phyloP scores from a whole-genome alignment of 495 filamentous ascomycete genomes.

The Tetracladium marchalianum region DNA sequence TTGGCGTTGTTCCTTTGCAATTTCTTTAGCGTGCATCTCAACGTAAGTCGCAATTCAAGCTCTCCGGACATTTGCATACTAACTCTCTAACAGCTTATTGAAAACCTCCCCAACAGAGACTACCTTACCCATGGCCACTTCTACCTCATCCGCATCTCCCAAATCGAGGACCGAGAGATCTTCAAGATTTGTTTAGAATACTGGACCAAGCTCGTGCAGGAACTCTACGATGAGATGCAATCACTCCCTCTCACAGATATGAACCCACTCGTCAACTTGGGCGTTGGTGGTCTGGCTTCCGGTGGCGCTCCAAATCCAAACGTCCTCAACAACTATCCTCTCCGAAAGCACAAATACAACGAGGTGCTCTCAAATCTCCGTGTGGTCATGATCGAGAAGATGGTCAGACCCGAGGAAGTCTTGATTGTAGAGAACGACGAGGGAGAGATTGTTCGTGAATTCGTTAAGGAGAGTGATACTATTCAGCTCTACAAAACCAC shows the following conservation, averaged over 20 bases:
- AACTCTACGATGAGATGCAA: conserved; percentile 99
- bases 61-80: conserved; percentile 9
- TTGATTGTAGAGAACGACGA: conserved; percentile 98
- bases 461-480: conserved; percentile 98
- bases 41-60: conserved; percentile 42
- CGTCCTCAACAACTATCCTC: conserved; percentile 72
- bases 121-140: conserved; percentile 93
- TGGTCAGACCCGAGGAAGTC: conserved; percentile 98
- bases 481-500: conserved; percentile 99
- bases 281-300: conserved; percentile 57
- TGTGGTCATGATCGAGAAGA: conserved; percentile 98
- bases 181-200: conserved; percentile 99
- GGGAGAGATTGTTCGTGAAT: conserved; percentile 96
- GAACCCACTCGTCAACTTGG: conserved; percentile 75
- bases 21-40: conserved; percentile 87
- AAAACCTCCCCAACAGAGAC: conserved; percentile 89
- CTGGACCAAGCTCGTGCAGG: conserved; percentile 97
- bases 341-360: conserved; percentile 95
- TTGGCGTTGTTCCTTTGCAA: conserved; percentile 91
- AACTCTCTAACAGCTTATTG: conserved; percentile 58
- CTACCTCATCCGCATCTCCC: conserved; percentile 94
- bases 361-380: conserved; percentile 89
- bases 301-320: conserved; percentile 78
- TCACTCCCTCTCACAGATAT: conserved; percentile 81
- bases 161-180: conserved; percentile 96